A percentile compares a stretch with the other conserved stretches of the same genome.
phyloP scores from a whole-genome alignment of 805 yeast species.

The Maudiozyma pseudohumilis region DNA sequence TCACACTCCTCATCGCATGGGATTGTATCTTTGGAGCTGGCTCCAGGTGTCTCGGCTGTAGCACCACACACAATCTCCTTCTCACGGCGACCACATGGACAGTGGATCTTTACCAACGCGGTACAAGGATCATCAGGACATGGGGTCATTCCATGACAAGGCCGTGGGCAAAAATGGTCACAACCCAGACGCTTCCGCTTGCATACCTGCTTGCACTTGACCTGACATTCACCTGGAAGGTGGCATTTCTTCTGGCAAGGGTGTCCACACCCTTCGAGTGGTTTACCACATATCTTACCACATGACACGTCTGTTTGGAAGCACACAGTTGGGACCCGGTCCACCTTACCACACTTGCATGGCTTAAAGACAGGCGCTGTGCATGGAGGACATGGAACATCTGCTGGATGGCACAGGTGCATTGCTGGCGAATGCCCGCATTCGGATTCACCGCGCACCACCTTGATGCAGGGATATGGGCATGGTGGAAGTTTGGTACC shows the following conservation, averaged over 20 bases:
- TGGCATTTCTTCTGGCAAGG: conserved; percentile 49
- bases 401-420: conserved; percentile 69
- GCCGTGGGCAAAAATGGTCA: conserved; percentile 53
- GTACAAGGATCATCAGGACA: conserved; percentile 51
- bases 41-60: conserved; percentile 14
- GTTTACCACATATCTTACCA: conserved; percentile 49
- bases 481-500: conserved; percentile 63
- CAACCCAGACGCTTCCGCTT: conserved; percentile 43
- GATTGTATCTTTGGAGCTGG: conserved; percentile 15
- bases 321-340: conserved; percentile 51
- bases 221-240: conserved; percentile 46
- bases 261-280: conserved; percentile 40
- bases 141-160: conserved; percentile 52
- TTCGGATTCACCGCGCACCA: conserved; percentile 25
- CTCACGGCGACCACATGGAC: conserved; percentile 55
- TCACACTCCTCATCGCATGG: conserved; percentile 69
- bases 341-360: conserved; percentile 53
- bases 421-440: conserved; percentile 69
- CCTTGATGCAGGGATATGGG: conserved; percentile 51
- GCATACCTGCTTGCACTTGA: conserved; percentile 53
- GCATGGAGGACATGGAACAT: conserved; percentile 64
- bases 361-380: conserved; percentile 45
- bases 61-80: conserved; percentile 50
- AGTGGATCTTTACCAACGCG: conserved; percentile 39
- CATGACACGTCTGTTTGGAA: conserved; percentile 63